Evolutionary conservation across 257 asterid species (phyloP), one percentile per base, ranked within the genome.

Genomic region (Gentiana macrophylla): DNA sequence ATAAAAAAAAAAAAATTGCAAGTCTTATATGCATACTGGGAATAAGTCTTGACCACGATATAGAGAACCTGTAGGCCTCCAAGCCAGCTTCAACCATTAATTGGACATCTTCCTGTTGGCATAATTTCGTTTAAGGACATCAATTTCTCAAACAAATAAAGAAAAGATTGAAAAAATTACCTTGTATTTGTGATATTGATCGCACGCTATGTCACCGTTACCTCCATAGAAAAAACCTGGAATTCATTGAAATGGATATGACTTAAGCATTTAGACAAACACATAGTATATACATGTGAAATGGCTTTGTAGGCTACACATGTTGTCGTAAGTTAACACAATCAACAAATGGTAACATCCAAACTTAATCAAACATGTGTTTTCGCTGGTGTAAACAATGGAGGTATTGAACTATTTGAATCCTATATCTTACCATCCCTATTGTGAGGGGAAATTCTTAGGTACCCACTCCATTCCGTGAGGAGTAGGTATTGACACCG

Each of bases 21-120:
- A n/a, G 35, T 7, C 49, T 35, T 36, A 37, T 55, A 44, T 37
- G 54, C 73, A 52, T 68, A 77, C 80, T 52, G 13, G 81, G 84
- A 59, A 78, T 60, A 35, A 72, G 74, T 57, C 82, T 60, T 53
- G 79, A 72, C 79, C 79, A 77, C 2, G 82, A 73, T 63, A 73
- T 64, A 24, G 79, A 73, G 58, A 73, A 34, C 52, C 77, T 67
- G 41, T 70, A 70, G 6, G 77, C 77, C 37, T 70, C 79, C 62
- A 77, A 45, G 35, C 67, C 67, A 3, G 61, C 73, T 24, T 73
- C 72, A 7, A 56, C 61, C 77, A 73, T 70, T 15, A 77, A 54
- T 60, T 50, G 55, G 33, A 73, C 45, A 52, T 77, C 79, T 37
- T 61, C 79, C 82, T 70, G 67, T 33, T 60, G 49, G 49, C 48